phyloP scores from a whole-genome alignment of 129 eudicot genomes.

The Chrysanthemum makinoi region DNA sequence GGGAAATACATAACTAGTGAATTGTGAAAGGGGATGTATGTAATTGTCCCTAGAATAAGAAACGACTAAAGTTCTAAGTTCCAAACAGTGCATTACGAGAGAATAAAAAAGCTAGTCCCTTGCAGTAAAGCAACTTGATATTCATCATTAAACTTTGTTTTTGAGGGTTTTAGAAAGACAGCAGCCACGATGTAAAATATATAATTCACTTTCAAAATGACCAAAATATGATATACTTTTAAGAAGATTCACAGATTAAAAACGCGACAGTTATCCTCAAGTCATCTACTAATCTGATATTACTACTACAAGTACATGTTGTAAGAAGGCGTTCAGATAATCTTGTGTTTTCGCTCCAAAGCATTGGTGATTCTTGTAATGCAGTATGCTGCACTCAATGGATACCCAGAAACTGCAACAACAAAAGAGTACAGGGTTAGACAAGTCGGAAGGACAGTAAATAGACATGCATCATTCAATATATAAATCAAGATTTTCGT shows the following conservation, averaged over 20 bases:
- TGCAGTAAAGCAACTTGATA: too few relatives aligned
- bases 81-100: too few relatives aligned
- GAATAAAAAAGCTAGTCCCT: too few relatives aligned
- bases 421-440: conserved; percentile 21
- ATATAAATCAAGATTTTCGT: background rate
- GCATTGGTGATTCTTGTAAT: conserved; percentile 70
- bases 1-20: too few relatives aligned
- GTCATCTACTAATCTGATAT: conserved; percentile 4
- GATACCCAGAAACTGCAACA: conserved; percentile 84
- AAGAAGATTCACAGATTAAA: background rate
- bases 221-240: background rate
- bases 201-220: conserved; percentile 10
- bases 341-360: conserved; percentile 66
- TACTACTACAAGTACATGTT: conserved; percentile 11
- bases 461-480: background rate
- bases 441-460: background rate
- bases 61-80: too few relatives aligned
- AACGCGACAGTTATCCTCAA: background rate
- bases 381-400: conserved; percentile 88
- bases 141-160: too few relatives aligned
- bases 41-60: too few relatives aligned
- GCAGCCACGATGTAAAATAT: background rate
- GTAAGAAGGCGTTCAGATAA: conserved; percentile 37
- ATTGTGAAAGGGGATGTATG: too few relatives aligned
- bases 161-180: too few relatives aligned